Conservation (phyloP, 2,329 filamentous ascomycete species). For the Macroventuria anomochaeta region DNA sequence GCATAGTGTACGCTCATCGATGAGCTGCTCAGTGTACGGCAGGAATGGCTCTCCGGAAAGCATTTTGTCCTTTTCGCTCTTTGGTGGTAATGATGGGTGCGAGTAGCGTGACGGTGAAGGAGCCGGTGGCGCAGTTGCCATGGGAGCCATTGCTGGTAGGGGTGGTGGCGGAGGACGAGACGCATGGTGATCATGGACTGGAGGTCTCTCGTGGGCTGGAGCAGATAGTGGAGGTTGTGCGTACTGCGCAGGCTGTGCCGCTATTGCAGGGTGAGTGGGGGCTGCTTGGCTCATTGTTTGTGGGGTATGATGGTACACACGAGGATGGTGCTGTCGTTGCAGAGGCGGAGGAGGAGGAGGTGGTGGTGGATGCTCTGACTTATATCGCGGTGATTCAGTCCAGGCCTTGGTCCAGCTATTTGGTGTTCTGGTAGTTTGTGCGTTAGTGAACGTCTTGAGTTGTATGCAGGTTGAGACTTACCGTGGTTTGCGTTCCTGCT, state of each 20-base stretch:
- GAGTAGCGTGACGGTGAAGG: constrained; percentile 33
- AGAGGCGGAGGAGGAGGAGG: constrained; percentile 21
- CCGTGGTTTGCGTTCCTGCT: constrained; percentile 47
- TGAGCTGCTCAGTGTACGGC: constrained; percentile 77
- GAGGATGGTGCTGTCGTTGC: constrained; percentile 38
- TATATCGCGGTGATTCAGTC: constrained; percentile 10
- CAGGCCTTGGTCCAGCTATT: constrained; percentile 9
- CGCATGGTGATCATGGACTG: constrained; percentile 17
- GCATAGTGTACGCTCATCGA: constrained; percentile 84
- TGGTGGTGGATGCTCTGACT: constrained; percentile 14
- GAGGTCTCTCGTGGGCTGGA: constrained; percentile 49
- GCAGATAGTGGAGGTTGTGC: constrained; percentile 42
- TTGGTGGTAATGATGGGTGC: constrained; percentile 37
- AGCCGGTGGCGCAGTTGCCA: constrained; percentile 21
- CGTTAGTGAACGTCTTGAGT: constrained; percentile 1
- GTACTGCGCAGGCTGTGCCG: constrained; percentile 13
- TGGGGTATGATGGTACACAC: constrained; percentile 39
- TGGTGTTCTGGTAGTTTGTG: not conserved
- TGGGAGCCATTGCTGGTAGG: constrained; percentile 26
- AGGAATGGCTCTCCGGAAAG: constrained; percentile 76
- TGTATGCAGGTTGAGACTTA: not conserved
- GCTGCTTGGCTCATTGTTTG: constrained; percentile 33
- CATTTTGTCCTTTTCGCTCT: constrained; percentile 90
- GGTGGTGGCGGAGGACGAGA: constrained; percentile 23
- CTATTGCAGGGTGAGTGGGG: constrained; percentile 26